phyloP scores from a whole-genome alignment of 176 grass and related monocot genomes.

The Coix lacrymajobi region DNA sequence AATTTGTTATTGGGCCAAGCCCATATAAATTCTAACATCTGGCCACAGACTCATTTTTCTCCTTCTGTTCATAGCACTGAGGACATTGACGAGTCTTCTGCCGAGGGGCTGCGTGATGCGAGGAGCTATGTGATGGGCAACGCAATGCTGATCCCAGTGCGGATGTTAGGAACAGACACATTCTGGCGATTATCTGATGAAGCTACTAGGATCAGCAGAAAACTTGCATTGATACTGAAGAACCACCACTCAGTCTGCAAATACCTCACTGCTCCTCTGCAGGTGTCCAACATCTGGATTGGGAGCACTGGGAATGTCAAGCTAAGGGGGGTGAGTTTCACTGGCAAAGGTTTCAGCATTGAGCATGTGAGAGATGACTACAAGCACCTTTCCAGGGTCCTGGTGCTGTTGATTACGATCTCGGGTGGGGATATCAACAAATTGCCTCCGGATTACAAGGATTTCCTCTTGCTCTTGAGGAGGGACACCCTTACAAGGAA shows the following conservation, averaged over 20 bases:
- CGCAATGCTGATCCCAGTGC: background rate
- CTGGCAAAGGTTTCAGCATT: background rate
- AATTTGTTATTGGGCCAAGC: too few species aligned
- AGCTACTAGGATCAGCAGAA: background rate
- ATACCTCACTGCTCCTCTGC: background rate
- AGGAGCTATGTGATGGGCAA: background rate
- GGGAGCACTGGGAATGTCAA: background rate
- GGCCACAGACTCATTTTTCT: background rate
- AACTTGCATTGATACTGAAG: background rate
- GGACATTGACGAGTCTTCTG: background rate
- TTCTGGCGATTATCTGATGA: background rate
- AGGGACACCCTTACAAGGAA: background rate
- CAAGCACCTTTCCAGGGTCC: background rate
- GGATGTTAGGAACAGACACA: background rate
- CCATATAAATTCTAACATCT: too few species aligned
- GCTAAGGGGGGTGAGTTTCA: background rate
- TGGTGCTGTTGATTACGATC: background rate
- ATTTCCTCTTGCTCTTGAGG: background rate
- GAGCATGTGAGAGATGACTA: background rate
- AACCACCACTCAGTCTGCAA: background rate
- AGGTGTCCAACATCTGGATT: constrained; percentile 2
- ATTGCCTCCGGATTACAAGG: background rate
- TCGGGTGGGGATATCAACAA: background rate
- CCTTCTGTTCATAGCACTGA: background rate
- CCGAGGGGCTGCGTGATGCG: background rate